Conservation (phyloP, 768 basidiomycete species). For the Boletus fagicola region DNA sequence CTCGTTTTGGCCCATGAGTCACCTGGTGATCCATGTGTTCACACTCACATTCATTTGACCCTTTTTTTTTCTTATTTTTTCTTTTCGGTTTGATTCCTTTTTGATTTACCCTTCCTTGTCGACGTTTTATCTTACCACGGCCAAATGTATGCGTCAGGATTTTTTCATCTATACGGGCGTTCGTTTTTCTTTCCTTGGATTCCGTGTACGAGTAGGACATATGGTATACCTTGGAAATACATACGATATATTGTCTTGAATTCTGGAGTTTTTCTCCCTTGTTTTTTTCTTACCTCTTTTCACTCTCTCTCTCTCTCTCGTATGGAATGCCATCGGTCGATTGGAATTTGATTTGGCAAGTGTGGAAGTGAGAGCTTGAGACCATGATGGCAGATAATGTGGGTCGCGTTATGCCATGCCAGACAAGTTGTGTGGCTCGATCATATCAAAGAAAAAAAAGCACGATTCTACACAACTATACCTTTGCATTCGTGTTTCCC, state of each 20-base stretch:
- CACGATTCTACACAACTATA: too few species aligned
- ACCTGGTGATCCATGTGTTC: background rate
- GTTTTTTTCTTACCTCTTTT: too few species aligned
- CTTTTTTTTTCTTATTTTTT: background rate
- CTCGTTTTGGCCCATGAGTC: background rate
- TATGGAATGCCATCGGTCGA: too few species aligned
- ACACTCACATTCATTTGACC: background rate
- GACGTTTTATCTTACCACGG: background rate
- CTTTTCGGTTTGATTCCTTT: background rate
- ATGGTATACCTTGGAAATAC: constrained; percentile 1
- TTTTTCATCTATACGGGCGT: background rate
- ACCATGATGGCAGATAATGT: too few species aligned
- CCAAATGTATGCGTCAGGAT: background rate
- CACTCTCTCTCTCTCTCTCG: too few species aligned
- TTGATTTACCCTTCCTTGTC: background rate
- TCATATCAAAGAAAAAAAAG: too few species aligned
- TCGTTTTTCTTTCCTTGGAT: background rate
- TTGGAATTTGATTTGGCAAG: too few species aligned
- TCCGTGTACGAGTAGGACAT: constrained; percentile 2
- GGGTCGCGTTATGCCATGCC: too few species aligned
- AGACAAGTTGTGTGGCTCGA: too few species aligned
- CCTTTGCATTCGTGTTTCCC: too few species aligned
- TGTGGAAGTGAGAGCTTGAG: too few species aligned
- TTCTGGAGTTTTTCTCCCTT: too few species aligned
- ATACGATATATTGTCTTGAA: background rate